Base-by-base conservation (phyloP, 1,284 basidiomycete species). In the Anthracocystis walkeri region DNA sequence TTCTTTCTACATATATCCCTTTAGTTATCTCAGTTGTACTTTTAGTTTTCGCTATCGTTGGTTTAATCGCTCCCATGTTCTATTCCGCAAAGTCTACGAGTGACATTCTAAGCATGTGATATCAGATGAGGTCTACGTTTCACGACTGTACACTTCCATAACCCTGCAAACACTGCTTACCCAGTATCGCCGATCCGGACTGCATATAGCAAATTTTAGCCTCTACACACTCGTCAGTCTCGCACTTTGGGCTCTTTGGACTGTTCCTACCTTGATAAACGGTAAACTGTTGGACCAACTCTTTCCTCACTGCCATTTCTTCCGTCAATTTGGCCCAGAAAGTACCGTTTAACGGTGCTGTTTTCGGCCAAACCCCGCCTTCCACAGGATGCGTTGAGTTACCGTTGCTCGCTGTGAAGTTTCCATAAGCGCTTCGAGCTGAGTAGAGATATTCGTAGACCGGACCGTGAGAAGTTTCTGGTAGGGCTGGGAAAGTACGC, bases 311-410 rank as follows among this genome's bases (percentile, higher is more conserved):
- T 73, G 88, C 87, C 92, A 93, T 92, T 54, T 85, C 86, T 87
- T 93, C 91, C 3, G 92, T 93, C 44, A 93, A 89, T 27, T 86
- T 88, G 77, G 92, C 91, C 92, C 92, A 93, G 90, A 91, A 93
- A 6, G 92, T 92, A 18, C 91, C 91, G 77, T 93, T 93, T 62
- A 93, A 85, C 0, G 92, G 92, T 68, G 92, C 91, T 52, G 87
- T 87, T 5, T 85, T 80, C 7, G 88, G 88, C 92, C 92, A 93
- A 4, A 58, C 33, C 12, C 62, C 74, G 3, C 20, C 53, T 0
- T 35, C 53, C 7, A 73, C 60, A 0, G 46, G 55, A 33, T 57
- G 55, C 3, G 56, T 35, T 5, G 67, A 71, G 54, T 58, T 58
- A 20, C 21, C 48, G 38, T 66, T 58, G n/a, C 70, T 75, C 1